phyloP scores from a whole-genome alignment of 2,329 filamentous ascomycete species.

The Sarocladium kiliense region DNA sequence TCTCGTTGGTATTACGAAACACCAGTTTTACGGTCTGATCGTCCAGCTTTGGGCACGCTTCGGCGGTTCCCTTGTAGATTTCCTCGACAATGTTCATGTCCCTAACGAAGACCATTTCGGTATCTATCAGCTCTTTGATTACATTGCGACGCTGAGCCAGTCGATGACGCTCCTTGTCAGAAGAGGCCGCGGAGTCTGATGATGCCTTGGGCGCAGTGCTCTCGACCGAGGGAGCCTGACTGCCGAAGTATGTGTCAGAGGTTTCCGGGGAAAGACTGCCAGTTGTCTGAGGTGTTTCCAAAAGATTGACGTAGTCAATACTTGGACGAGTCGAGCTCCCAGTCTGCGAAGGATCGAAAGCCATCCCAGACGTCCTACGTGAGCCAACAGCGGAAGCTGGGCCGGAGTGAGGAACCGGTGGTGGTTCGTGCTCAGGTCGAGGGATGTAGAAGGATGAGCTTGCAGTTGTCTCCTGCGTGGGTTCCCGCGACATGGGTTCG shows the following conservation, averaged over 20 bases:
- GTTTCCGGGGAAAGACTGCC: slow-evolving; percentile 41
- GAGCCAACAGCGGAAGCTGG: slow-evolving; percentile 30
- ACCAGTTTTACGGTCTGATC: slow-evolving; percentile 81
- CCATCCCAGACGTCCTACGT: slow-evolving; percentile 36
- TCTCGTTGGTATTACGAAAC: slow-evolving; percentile 88
- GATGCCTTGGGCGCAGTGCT: background rate
- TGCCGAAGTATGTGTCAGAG: slow-evolving; percentile 32
- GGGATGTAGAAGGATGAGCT: slow-evolving; percentile 25
- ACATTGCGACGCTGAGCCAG: slow-evolving; percentile 76
- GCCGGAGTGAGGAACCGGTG: slow-evolving; percentile 38
- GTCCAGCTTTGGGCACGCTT: slow-evolving; percentile 73
- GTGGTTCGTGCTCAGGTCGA: slow-evolving; percentile 45
- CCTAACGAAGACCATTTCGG: slow-evolving; percentile 82
- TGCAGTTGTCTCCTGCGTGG: slow-evolving; percentile 20
- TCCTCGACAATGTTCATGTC: slow-evolving; percentile 98
- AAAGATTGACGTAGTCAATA: slow-evolving; percentile 37
- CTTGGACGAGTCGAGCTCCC: slow-evolving; percentile 40
- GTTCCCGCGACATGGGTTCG: slow-evolving; percentile 5
- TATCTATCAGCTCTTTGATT: slow-evolving; percentile 89
- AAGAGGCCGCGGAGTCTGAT: slow-evolving; percentile 11
- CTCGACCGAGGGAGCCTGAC: background rate
- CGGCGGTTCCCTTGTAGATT: slow-evolving; percentile 92
- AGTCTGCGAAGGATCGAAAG: slow-evolving; percentile 32
- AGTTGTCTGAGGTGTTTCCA: slow-evolving; percentile 40
- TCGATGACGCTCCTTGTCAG: slow-evolving; percentile 59